phyloP scores from a whole-genome alignment of 2,329 filamentous ascomycete species.

The Ascochyta lentis region DNA sequence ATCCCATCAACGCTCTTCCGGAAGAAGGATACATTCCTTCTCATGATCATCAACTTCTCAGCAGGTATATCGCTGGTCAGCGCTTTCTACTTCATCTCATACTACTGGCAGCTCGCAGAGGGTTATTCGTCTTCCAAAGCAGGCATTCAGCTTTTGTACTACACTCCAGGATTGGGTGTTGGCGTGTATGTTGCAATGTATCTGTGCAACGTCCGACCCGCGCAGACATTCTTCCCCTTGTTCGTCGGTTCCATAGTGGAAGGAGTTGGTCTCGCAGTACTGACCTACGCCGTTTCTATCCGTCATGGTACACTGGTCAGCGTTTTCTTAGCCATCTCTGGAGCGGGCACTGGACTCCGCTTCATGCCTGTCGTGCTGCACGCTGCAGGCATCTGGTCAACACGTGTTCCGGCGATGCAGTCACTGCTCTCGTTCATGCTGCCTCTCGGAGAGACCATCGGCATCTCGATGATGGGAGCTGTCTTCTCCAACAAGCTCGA shows the following conservation, averaged over 20 bases:
- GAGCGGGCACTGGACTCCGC: constrained; percentile 68
- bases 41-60: constrained; percentile 68
- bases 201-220: constrained; percentile 66
- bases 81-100: constrained; percentile 71
- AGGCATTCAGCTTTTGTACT: constrained; percentile 65
- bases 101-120: constrained; percentile 71
- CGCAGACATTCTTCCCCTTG: constrained; percentile 67
- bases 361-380: constrained; percentile 71
- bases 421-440: constrained; percentile 66
- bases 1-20: constrained; percentile 66
- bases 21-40: constrained; percentile 64
- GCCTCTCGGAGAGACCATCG: constrained; percentile 69
- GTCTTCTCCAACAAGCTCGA: constrained; percentile 69
- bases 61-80: constrained; percentile 63
- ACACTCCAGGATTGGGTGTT: constrained; percentile 66
- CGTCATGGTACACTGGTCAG: constrained; percentile 61
- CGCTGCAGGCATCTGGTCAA: constrained; percentile 66
- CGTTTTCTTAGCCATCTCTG: constrained; percentile 70
- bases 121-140: constrained; percentile 55
- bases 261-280: constrained; percentile 63
- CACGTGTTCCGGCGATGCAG: constrained; percentile 64
- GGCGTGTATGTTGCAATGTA: constrained; percentile 66
- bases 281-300: constrained; percentile 63
- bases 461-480: constrained; percentile 70
- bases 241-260: constrained; percentile 58